phyloP scores from a whole-genome alignment of 75 land plant species.

The Picea glauca region DNA sequence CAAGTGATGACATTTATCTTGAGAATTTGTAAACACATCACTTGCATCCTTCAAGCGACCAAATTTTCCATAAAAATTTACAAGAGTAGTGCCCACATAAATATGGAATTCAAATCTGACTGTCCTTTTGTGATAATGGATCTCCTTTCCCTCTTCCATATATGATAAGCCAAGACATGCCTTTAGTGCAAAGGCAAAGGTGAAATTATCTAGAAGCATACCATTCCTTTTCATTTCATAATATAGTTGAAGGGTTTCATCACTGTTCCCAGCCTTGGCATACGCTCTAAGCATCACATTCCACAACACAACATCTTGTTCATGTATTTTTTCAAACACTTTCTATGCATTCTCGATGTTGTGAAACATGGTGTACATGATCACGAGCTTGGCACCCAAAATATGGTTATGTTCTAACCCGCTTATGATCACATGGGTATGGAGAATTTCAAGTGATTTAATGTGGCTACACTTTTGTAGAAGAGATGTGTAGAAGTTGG shows the following conservation, averaged over 20 bases:
- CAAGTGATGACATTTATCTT: conserved; percentile 48
- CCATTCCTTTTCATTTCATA: conserved; percentile 17
- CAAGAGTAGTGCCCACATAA: too few relatives aligned
- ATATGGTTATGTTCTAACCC: conserved; percentile 50
- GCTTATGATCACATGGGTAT: too few relatives aligned
- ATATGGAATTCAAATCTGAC: conserved; percentile 21
- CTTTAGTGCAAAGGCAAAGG: conserved; percentile 51
- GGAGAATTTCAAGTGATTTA: too few relatives aligned
- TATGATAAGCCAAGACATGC: conserved; percentile 28
- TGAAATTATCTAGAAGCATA: conserved; percentile 34
- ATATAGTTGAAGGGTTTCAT: conserved; percentile 38
- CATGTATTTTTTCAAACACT: conserved; percentile 45
- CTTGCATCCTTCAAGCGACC: conserved; percentile 36
- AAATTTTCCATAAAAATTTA: conserved; percentile 38
- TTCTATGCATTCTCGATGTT: conserved; percentile 35
- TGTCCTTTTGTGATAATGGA: conserved; percentile 41
- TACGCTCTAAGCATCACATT: conserved; percentile 55
- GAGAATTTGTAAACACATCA: conserved; percentile 38
- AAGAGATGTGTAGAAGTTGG: too few relatives aligned
- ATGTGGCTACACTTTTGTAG: too few relatives aligned
- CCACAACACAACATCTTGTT: conserved; percentile 43
- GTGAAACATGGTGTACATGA: conserved; percentile 32
- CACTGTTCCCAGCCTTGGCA: conserved; percentile 23
- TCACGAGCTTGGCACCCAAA: conserved; percentile 45
- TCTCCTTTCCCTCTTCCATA: conserved; percentile 28